Evolutionary conservation across 148 eudicot genomes (phyloP).

Genomic region (Fagopyrum homotropicum): DNA sequence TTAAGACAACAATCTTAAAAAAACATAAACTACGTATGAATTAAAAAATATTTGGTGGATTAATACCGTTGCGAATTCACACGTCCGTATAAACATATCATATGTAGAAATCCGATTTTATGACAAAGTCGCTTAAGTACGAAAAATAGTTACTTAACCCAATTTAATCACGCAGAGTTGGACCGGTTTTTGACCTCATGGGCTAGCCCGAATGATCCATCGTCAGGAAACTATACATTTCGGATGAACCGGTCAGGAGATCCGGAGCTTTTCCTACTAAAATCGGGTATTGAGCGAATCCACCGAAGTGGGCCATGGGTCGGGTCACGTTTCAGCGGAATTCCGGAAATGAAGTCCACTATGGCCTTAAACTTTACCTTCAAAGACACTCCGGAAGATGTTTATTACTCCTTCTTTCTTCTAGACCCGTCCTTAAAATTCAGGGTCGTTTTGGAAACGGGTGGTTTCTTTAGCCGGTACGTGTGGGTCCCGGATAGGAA

Average conservation of each 20-base stretch:
- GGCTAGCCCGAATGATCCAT: constrained; percentile 30
- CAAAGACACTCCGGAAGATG: constrained; percentile 15
- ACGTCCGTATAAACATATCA: too few species aligned
- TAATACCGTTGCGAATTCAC: too few species aligned
- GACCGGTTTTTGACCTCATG: constrained; percentile 35
- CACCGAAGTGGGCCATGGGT: constrained; percentile 57
- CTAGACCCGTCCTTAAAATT: constrained; percentile 20
- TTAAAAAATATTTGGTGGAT: too few species aligned
- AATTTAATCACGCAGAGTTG: constrained; percentile 15
- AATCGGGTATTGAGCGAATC: not conserved
- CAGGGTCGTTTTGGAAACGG: constrained; percentile 20
- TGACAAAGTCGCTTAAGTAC: too few species aligned
- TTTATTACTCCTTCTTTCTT: constrained; percentile 15
- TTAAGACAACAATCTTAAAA: too few species aligned
- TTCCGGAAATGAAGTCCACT: constrained; percentile 29
- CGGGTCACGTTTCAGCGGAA: constrained; percentile 42
- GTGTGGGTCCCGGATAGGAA: constrained; percentile 33
- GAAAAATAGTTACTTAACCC: too few species aligned
- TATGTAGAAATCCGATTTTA: too few species aligned
- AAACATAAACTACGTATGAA: too few species aligned
- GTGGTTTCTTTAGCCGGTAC: constrained; percentile 12
- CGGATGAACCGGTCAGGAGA: constrained; percentile 27
- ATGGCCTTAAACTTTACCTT: constrained; percentile 16
- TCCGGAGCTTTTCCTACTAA: constrained; percentile 24
- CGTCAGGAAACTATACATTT: constrained; percentile 25